A percentile compares a stretch with the other conserved stretches of the same genome.
These are phyloP conservation scores for Poa annua DNA, from an alignment of 176 grass and related monocot species.

Conservation along the genomic window DNA sequence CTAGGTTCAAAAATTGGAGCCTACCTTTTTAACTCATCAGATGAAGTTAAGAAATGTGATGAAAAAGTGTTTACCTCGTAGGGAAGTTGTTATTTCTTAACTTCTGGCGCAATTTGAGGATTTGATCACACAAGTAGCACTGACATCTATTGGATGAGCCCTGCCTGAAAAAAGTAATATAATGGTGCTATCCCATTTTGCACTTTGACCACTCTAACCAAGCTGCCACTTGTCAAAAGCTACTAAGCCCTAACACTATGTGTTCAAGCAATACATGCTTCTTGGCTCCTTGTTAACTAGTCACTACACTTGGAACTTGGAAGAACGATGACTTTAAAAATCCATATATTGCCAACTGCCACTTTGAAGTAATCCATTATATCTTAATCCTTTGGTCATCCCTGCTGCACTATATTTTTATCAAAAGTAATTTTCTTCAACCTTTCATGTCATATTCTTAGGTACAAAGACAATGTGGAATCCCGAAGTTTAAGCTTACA, in stretches of 20 bases:
- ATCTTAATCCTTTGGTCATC: conserved; percentile 34
- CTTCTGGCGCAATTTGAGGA: background rate
- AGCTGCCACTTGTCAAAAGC: background rate
- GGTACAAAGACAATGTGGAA: conserved; percentile 78
- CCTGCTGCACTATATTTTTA: conserved; percentile 2
- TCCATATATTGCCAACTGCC: conserved; percentile 3
- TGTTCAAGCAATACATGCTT: conserved; percentile 10
- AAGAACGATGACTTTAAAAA: background rate
- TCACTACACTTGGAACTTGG: background rate
- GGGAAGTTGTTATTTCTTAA: background rate
- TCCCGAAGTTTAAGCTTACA: conserved; percentile 71
- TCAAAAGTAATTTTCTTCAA: conserved; percentile 25
- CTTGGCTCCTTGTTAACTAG: conserved; percentile 7
- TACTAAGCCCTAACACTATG: conserved; percentile 6
- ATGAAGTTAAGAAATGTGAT: background rate
- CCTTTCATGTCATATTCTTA: conserved; percentile 47
- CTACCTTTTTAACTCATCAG: background rate
- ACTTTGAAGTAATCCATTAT: conserved; percentile 21
- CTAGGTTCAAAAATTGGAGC: conserved; percentile 9
- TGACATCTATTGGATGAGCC: conserved; percentile 1
- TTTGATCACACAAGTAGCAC: background rate
- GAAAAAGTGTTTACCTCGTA: background rate
- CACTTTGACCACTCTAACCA: background rate
- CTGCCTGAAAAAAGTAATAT: background rate
- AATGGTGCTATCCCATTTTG: background rate